phyloP scores from a whole-genome alignment of 2,329 filamentous ascomycete genomes.

The Trichoderma brevicompactum region DNA sequence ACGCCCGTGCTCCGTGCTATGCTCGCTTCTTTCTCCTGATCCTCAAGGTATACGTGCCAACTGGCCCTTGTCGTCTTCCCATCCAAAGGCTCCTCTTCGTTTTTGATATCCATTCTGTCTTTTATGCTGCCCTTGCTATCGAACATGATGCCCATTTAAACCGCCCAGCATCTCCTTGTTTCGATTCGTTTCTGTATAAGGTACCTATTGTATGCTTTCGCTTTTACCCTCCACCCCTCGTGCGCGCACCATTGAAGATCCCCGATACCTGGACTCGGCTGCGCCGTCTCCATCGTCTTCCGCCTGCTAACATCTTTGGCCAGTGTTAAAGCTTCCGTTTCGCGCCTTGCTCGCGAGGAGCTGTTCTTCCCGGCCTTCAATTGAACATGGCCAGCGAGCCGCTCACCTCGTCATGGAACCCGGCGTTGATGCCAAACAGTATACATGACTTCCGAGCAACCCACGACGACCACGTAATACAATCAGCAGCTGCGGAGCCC shows the following conservation, averaged over 20 bases:
- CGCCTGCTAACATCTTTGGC: slow-evolving; percentile 9
- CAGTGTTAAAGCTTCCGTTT: slow-evolving; percentile 15
- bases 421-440: slow-evolving; percentile 47
- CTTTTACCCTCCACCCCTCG: neutral
- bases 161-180: slow-evolving; percentile 15
- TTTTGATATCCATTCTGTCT: slow-evolving; percentile 28
- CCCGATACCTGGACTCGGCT: neutral
- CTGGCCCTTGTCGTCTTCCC: slow-evolving; percentile 25
- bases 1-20: slow-evolving; percentile 25
- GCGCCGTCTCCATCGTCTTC: slow-evolving; percentile 10
- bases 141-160: slow-evolving; percentile 31
- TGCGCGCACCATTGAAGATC: neutral
- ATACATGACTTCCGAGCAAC: slow-evolving; percentile 33
- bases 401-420: slow-evolving; percentile 47
- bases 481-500: slow-evolving; percentile 18
- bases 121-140: slow-evolving; percentile 32
- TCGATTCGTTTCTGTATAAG: slow-evolving; percentile 32
- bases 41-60: slow-evolving; percentile 24
- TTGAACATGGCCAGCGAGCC: slow-evolving; percentile 46
- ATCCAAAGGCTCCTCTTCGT: slow-evolving; percentile 7
- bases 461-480: slow-evolving; percentile 26
- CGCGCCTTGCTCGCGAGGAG: slow-evolving; percentile 19
- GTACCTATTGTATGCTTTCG: slow-evolving; percentile 6
- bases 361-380: slow-evolving; percentile 24
- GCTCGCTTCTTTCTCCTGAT: slow-evolving; percentile 25